Conservation (phyloP, 192 early-diverging fungal genomes). For the Backusella tuberculispora region DNA sequence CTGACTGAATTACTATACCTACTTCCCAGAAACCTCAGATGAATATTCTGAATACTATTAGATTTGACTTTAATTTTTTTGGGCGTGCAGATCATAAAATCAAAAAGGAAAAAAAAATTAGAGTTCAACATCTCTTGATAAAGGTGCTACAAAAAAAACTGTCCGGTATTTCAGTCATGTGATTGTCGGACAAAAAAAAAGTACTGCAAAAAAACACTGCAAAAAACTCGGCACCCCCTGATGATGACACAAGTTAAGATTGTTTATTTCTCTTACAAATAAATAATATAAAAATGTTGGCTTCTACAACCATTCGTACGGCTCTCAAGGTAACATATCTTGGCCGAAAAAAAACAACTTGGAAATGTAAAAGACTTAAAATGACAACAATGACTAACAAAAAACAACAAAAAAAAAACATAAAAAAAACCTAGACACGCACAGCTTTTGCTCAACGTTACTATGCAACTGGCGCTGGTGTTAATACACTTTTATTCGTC, state of each 20-base stretch:
- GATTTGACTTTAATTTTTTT: too few species aligned
- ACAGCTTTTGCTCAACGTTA: constrained; percentile 22
- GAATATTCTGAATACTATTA: too few species aligned
- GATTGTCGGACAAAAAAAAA: background rate
- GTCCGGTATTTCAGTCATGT: too few species aligned
- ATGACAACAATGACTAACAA: background rate
- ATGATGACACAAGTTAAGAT: background rate
- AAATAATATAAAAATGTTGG: constrained; percentile 16
- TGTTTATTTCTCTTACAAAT: background rate
- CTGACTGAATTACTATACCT: too few species aligned
- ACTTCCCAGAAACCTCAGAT: too few species aligned
- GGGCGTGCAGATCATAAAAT: too few species aligned
- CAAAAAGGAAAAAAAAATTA: too few species aligned
- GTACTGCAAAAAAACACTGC: background rate
- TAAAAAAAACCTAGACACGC: constrained; percentile 20
- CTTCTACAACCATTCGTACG: constrained; percentile 20
- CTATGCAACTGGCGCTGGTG: constrained; percentile 56
- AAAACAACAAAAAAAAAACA: background rate
- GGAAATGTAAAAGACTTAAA: background rate
- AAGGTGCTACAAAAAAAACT: too few species aligned
- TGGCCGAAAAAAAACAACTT: background rate
- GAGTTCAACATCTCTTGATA: too few species aligned
- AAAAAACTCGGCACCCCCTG: background rate
- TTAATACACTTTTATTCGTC: constrained; percentile 82
- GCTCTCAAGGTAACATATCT: constrained; percentile 16